Conservation (phyloP, 164 flowering plant species). For the Sextonia rubra region DNA sequence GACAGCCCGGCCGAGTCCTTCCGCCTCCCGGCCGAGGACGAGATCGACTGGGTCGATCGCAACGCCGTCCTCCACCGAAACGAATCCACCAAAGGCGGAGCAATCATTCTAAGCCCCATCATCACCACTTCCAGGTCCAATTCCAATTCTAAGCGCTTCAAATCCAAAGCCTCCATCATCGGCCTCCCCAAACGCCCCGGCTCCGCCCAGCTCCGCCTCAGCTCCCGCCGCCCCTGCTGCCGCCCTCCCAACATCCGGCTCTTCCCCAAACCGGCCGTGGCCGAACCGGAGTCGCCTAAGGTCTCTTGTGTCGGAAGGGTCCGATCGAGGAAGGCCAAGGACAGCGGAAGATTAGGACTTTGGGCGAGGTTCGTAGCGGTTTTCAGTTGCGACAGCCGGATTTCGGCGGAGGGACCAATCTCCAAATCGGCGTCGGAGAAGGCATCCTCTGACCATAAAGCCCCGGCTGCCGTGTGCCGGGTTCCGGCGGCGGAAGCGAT, state of each 20-base stretch:
- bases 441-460: conserved; percentile 20
- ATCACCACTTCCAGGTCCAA: background rate
- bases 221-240: conserved; percentile 3
- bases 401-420: background rate
- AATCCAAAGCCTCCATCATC: conserved; percentile 17
- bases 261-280: conserved; percentile 16
- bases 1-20: conserved; percentile 28
- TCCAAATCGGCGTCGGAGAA: conserved; percentile 5
- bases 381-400: conserved; percentile 11
- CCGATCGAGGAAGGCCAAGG: conserved; percentile 12
- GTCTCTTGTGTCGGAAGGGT: conserved; percentile 37
- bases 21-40: conserved; percentile 17
- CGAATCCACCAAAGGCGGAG: conserved; percentile 9
- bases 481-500: conserved; percentile 15
- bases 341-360: conserved; percentile 6
- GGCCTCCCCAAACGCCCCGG: conserved; percentile 26
- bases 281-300: conserved; percentile 36
- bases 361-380: conserved; percentile 15
- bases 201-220: conserved; percentile 4
- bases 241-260: conserved; percentile 12
- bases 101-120: background rate
- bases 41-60: conserved; percentile 24
- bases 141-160: conserved; percentile 11
- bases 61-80: conserved; percentile 23
- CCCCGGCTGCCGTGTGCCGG: conserved; percentile 1